Evolutionary conservation across 2,329 filamentous ascomycete species (phyloP), one percentile per base, ranked within the genome.

Genomic region (Lachnellula willkommii): DNA sequence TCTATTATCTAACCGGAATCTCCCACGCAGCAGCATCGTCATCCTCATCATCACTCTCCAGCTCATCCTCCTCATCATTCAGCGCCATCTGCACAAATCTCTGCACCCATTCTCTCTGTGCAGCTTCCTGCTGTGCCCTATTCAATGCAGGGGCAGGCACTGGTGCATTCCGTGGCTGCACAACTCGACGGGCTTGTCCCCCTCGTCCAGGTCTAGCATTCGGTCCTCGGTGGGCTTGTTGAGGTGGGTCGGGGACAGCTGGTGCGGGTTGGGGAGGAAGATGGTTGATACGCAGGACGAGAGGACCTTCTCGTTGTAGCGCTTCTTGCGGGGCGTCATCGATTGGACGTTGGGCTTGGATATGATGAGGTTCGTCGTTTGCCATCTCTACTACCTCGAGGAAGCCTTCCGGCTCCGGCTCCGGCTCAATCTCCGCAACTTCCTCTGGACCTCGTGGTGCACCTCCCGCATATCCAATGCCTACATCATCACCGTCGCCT

Each of bases 401-500:
- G 28, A 32, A 32, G 28, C 28, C 28, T 11, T 32, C 28, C 12
- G 22, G 20, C 22, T 61, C 59, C 8, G 60, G 58, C 20, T 54
- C 53, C 8, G 26, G 45, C 20, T 39, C 17, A 49, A 62, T 47
- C 24, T 53, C 57, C 4, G 56, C 54, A 26, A 59, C 40, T 2
- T 56, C 51, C 3, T 51, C 57, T 3, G 50, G 32, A 6, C 54
- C 57, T 5, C 51, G 42, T 15, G 28, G 51, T 9, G 50, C 47
- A 6, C 60, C 64, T 35, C 63, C 66, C 32, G 48, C 61, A 52
- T 52, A 66, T 3, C 64, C 67, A 46, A 65, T 57, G 8, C 63
- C 69, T 36, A 66, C 66, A 55, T 69, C 63, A 49, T 69, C 74
- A 3, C 81, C 83, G 63, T 96, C 91, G 0, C 92, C 92, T 47